Conservation (phyloP, 352 stramenopile genomes). For the Phytophthora pistaciae region DNA sequence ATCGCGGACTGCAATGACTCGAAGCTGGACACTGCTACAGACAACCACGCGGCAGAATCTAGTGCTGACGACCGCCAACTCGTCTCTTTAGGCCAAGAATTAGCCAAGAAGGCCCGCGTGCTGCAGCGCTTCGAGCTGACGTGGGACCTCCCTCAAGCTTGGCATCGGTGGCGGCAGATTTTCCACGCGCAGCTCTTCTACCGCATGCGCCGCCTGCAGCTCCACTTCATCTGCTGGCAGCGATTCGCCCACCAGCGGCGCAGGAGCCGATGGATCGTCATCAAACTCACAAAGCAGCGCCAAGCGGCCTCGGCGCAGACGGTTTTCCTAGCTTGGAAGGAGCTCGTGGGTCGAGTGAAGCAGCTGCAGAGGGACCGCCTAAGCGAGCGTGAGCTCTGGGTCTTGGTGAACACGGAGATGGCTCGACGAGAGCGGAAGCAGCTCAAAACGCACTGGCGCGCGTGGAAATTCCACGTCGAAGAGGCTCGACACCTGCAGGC, state of each 20-base stretch:
- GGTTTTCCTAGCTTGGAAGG: conserved; percentile 48
- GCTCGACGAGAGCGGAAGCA: conserved; percentile 47
- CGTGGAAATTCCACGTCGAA: conserved; percentile 49
- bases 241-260: conserved; percentile 23
- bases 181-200: conserved; percentile 76
- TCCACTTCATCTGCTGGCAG: conserved; percentile 46
- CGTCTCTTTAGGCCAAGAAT: conserved; percentile 23
- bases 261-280: conserved; percentile 26
- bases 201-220: conserved; percentile 50
- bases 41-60: background rate
- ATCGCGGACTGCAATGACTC: background rate
- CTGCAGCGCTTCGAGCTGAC: conserved; percentile 60
- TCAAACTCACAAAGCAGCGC: conserved; percentile 18
- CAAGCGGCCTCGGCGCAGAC: background rate
- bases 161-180: conserved; percentile 63
- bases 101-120: conserved; percentile 50
- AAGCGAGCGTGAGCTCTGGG: conserved; percentile 64
- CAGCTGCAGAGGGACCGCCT: conserved; percentile 53
- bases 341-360: conserved; percentile 52
- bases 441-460: conserved; percentile 54
- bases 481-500: conserved; percentile 51
- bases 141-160: conserved; percentile 51
- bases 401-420: conserved; percentile 68
- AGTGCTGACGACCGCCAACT: conserved; percentile 3
- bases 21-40: background rate